Conservation (phyloP, 306 rosid genomes). For the Inga leiocalycina region DNA sequence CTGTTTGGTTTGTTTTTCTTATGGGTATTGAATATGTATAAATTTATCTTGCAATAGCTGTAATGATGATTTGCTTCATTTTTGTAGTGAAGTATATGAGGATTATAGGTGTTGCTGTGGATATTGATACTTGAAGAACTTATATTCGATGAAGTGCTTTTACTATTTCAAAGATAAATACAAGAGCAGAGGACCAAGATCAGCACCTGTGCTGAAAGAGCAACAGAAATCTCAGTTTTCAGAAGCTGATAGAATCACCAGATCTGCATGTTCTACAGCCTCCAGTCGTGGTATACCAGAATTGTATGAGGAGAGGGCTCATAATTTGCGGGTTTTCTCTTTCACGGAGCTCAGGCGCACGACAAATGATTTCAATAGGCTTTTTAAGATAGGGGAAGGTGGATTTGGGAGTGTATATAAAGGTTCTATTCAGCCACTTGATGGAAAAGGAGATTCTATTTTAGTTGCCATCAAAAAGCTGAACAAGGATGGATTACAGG, state of each 20-base stretch:
- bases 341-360: conserved; percentile 55
- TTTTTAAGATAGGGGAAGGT: conserved; percentile 69
- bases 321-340: conserved; percentile 52
- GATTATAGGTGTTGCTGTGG: conserved; percentile 8
- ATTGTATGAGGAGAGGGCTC: conserved; percentile 64
- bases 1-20: neutral
- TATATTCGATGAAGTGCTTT: conserved; percentile 72
- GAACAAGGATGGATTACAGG: conserved; percentile 66
- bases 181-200: conserved; percentile 54
- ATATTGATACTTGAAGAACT: neutral
- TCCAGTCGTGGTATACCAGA: conserved; percentile 59
- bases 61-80: conserved; percentile 28
- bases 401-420: conserved; percentile 71
- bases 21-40: conserved; percentile 15
- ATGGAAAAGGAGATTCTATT: conserved; percentile 43
- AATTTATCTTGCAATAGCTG: conserved; percentile 5
- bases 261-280: conserved; percentile 37
- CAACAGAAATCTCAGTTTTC: conserved; percentile 42
- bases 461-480: conserved; percentile 63
- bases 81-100: conserved; percentile 32
- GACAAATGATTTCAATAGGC: conserved; percentile 50
- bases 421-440: conserved; percentile 57
- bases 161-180: conserved; percentile 55
- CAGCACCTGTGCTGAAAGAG: conserved; percentile 61
- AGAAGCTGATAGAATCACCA: neutral